Conservation (phyloP, 441 rosid species). For the Adansonia rubrostipa region DNA sequence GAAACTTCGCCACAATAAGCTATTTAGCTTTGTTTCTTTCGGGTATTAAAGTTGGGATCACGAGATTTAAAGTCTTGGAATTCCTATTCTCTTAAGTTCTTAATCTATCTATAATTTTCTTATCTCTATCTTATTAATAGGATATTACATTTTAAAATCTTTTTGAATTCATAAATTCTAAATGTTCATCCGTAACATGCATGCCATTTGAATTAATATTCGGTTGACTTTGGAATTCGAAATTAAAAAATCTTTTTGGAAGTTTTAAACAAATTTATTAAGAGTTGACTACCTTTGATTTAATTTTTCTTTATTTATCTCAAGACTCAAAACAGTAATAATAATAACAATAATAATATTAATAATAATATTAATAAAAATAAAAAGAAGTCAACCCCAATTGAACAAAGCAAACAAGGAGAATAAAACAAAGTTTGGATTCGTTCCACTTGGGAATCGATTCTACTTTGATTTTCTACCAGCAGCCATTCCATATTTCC, state of each 20-base stretch:
- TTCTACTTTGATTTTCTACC: not conserved
- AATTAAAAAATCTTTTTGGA: not conserved
- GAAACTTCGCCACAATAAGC: not conserved
- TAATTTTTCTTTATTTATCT: not conserved
- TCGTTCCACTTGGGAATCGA: not conserved
- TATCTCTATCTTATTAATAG: too few species aligned
- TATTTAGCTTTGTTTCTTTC: not conserved
- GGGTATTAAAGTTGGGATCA: not conserved
- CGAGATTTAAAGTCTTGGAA: not conserved
- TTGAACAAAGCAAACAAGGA: not conserved
- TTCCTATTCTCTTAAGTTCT: too few species aligned
- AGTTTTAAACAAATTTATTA: not conserved
- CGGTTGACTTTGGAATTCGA: too few species aligned
- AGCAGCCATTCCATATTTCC: not conserved
- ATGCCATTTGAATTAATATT: too few species aligned
- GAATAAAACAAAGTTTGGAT: slow-evolving; percentile 9
- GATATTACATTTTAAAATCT: too few species aligned
- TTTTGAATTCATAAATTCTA: too few species aligned
- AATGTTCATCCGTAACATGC: too few species aligned
- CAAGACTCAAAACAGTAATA: not conserved
- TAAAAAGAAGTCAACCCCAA: slow-evolving; percentile 15
- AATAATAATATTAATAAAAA: too few species aligned
- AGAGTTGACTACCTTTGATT: slow-evolving; percentile 8
- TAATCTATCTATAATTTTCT: too few species aligned
- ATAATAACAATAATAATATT: too few species aligned